Percentiles rank a stretch among this genome's conserved stretches.
Conservation (phyloP, 2,329 filamentous ascomycete species). For the Daldinia sp. region DNA sequence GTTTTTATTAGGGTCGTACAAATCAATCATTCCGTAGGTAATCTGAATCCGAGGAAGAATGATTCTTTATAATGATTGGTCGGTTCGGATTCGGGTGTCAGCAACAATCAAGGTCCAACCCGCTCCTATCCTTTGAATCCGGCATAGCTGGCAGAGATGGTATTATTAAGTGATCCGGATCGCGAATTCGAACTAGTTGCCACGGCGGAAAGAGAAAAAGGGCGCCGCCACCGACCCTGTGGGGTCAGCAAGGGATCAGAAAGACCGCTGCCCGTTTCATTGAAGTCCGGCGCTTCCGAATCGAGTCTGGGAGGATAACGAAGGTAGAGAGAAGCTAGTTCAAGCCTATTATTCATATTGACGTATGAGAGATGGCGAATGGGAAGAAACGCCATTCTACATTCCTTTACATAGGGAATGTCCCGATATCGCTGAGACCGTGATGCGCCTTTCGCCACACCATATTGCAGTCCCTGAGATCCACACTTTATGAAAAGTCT, state of each 20-base stretch:
- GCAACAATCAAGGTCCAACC: too few species aligned
- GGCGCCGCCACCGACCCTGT: constrained; percentile 1
- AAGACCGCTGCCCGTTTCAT: too few species aligned
- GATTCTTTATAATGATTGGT: too few species aligned
- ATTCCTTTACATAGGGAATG: constrained; percentile 35
- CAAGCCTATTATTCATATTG: constrained; percentile 23
- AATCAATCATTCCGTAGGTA: too few species aligned
- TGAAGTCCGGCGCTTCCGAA: too few species aligned
- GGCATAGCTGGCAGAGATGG: constrained; percentile 27
- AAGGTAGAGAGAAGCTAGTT: too few species aligned
- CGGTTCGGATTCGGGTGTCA: background rate
- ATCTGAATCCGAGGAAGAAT: too few species aligned
- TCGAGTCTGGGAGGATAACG: too few species aligned
- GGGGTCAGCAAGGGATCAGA: background rate
- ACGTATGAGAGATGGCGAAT: constrained; percentile 12
- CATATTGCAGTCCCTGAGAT: constrained; percentile 26
- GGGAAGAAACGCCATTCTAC: constrained; percentile 26
- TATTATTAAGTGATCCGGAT: constrained; percentile 35
- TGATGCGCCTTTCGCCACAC: constrained; percentile 20
- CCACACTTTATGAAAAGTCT: constrained; percentile 35
- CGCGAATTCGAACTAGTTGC: constrained; percentile 33
- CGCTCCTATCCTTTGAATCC: too few species aligned
- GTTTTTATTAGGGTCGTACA: too few species aligned
- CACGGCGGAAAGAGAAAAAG: constrained; percentile 27
- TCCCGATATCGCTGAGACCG: constrained; percentile 28